Evolutionary conservation across 306 rosid genomes (phyloP).

Genomic region (Parietaria judaica): DNA sequence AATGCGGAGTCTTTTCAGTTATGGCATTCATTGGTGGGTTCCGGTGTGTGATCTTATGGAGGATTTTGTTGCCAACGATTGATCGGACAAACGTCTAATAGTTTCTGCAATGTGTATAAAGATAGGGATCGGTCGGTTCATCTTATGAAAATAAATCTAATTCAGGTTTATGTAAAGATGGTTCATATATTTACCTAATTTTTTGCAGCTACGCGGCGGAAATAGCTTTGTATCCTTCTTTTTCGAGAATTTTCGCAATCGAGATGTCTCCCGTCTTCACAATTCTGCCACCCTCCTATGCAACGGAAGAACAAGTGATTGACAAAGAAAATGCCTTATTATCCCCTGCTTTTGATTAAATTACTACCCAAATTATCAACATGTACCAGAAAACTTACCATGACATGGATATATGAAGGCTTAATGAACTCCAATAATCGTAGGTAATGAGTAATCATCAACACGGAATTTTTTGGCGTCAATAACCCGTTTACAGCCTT

Average conservation of each 20-base stretch:
- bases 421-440: conserved; percentile 68
- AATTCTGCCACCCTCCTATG: conserved; percentile 75
- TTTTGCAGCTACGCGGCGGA: conserved; percentile 28
- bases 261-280: conserved; percentile 68
- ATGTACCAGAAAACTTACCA: conserved; percentile 46
- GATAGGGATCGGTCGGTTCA: not conserved
- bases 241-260: conserved; percentile 65
- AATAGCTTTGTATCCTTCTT: conserved; percentile 63
- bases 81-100: not conserved
- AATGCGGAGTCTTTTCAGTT: too few relatives aligned
- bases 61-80: not conserved
- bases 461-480: conserved; percentile 59
- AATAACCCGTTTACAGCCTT: conserved; percentile 67
- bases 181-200: not conserved
- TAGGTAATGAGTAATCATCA: conserved; percentile 86
- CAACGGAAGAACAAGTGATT: not conserved
- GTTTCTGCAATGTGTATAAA: not conserved
- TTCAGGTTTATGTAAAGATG: not conserved
- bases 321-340: not conserved
- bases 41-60: not conserved
- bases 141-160: not conserved
- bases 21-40: not conserved
- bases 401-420: conserved; percentile 70
- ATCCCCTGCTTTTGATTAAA: not conserved
- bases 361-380: conserved; percentile 7